Percentiles rank a stretch among this genome's conserved stretches.
phyloP scores from a whole-genome alignment of 2,329 filamentous ascomycete species.

The Xylaria multiplex region DNA sequence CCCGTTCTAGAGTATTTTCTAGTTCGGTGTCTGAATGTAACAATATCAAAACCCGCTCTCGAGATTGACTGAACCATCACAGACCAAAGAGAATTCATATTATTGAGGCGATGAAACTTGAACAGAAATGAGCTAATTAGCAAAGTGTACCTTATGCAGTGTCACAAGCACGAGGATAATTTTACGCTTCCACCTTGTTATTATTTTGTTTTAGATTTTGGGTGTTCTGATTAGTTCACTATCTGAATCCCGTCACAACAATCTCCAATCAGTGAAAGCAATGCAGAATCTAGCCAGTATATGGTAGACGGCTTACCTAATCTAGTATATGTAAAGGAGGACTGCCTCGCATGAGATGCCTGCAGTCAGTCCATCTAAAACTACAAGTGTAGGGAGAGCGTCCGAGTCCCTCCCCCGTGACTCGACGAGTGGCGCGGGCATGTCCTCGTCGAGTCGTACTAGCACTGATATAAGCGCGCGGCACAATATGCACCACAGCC shows the following conservation, averaged over 20 bases:
- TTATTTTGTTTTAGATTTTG: not conserved
- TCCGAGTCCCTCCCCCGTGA: not conserved
- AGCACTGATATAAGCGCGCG: slow-evolving; percentile 5
- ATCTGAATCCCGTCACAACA: slow-evolving; percentile 1
- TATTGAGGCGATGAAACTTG: not conserved
- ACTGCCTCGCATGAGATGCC: not conserved
- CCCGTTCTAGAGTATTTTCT: not conserved
- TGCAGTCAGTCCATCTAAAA: no score
- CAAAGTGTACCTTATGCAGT: not conserved
- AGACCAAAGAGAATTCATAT: not conserved
- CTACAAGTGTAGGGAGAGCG: not conserved
- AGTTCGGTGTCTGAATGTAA: not conserved
- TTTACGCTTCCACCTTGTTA: not conserved
- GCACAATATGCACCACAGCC: not conserved
- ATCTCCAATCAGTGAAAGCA: not conserved
- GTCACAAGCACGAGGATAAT: not conserved
- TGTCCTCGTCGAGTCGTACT: not conserved
- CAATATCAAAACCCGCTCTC: not conserved
- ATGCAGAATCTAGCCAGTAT: not conserved
- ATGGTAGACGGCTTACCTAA: not conserved
- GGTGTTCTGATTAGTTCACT: not conserved
- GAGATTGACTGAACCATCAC: not conserved
- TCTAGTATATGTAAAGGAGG: not conserved
- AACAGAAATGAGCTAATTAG: not conserved
- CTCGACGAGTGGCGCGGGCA: not conserved